Evolutionary conservation across 1,284 basidiomycete genomes (phyloP).

Genomic region (Tylopilus orsonianus): DNA sequence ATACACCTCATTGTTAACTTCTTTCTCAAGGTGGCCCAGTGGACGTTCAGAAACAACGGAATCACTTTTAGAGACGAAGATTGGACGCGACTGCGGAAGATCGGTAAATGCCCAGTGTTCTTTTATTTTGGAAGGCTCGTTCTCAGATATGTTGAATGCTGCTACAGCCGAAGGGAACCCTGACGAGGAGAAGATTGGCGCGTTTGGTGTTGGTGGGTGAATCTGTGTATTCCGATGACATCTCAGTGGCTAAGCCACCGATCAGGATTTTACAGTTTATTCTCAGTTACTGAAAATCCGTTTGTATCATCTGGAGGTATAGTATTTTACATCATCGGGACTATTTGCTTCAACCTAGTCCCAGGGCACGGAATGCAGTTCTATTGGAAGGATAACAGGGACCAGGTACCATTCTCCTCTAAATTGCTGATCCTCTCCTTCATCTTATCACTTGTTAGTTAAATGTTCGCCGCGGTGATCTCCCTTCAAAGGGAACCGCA

Average conservation of each 20-base stretch:
- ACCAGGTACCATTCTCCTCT: constrained; percentile 50
- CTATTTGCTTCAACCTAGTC: not conserved
- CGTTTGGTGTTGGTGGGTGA: constrained; percentile 75
- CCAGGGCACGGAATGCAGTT: constrained; percentile 92
- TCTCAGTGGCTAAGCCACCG: not conserved
- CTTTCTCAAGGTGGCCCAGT: constrained; percentile 58
- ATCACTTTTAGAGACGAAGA: constrained; percentile 79
- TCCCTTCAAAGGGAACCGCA: constrained; percentile 44
- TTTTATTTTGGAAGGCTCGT: not conserved
- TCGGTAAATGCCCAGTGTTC: constrained; percentile 47
- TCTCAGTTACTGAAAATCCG: constrained; percentile 89
- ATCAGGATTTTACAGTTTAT: constrained; percentile 76
- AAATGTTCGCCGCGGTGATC: constrained; percentile 72
- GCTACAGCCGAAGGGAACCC: constrained; percentile 77
- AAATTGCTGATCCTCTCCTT: not conserved
- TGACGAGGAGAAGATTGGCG: constrained; percentile 83
- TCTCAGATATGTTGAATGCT: not conserved
- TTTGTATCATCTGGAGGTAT: constrained; percentile 86
- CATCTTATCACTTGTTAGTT: constrained; percentile 43
- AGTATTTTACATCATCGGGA: not conserved
- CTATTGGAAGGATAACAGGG: constrained; percentile 93
- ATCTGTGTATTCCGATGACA: not conserved
- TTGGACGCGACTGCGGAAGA: constrained; percentile 87
- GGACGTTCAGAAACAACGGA: constrained; percentile 89
- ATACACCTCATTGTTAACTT: constrained; percentile 13